Evolutionary conservation across 768 basidiomycete species (phyloP), one percentile per base, ranked within the genome.

Genomic region (Russula compacta): DNA sequence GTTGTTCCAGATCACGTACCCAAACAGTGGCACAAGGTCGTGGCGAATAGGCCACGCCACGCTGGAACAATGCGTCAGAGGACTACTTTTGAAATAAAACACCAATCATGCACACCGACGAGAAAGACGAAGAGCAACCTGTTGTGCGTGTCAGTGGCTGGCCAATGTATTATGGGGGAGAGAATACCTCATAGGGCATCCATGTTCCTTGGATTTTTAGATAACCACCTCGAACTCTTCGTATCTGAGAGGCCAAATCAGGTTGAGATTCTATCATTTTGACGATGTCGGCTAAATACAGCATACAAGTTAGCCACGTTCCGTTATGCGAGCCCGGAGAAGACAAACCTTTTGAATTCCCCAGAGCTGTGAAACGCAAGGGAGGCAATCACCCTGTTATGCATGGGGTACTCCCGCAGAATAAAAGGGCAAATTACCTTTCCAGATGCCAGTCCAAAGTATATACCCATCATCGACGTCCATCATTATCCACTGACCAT

Each of bases 401-500:
- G 50, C 32, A 3, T 40, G 46, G 9, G 10, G 10, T 54, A 1
- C 21, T 42, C 14, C 52, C 46, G 35, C 6, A 42, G 24, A 32
- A 29, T 40, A 17, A n/a, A n/a, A 49, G 36, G 35, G 8, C 0
- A 10, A 63, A 76, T 62, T 60, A 90, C 90, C 91, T 79, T 94
- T 94, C 92, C 92, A 94, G 56, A 94, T 94, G 10, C 90, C 89
- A 1, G 92, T 94, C 91, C 92, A 94, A 17, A 92, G 77, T 60
- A 94, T 86, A 71, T 91, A 93, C 3, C 92, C 92, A 70, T 92
- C 91, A 71, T 94, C 92, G 69, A 90, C 87, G 75, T 94, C 92
- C 83, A 93, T 91, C 92, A 94, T 93, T 69, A 94, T 89, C 88
- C 90, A 92, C 69, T 93, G 90, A 21, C 86, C 87, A 64, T 91